A percentile compares a stretch with the other conserved stretches of the same genome.
Conservation (phyloP, 225 moss, liverwort and hornwort genomes). For the Polytrichum formosum region DNA sequence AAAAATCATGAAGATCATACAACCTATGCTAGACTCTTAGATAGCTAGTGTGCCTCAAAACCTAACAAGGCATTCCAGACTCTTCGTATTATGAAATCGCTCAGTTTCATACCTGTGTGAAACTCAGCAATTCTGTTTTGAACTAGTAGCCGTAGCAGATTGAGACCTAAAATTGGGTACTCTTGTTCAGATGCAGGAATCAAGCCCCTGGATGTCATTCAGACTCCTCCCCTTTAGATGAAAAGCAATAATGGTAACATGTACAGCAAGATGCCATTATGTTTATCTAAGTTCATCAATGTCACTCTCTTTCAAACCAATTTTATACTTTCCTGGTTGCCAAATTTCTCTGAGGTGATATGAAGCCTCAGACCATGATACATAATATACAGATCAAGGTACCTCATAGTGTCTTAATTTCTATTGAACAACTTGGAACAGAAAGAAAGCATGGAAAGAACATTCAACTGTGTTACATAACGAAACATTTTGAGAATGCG, state of each 20-base stretch:
- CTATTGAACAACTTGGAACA: too few relatives aligned
- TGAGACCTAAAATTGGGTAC: slow-evolving; percentile 63
- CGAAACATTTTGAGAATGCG: too few relatives aligned
- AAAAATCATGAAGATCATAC: too few relatives aligned
- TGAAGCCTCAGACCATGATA: too few relatives aligned
- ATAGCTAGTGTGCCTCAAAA: background rate
- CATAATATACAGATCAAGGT: too few relatives aligned
- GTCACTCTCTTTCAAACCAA: too few relatives aligned
- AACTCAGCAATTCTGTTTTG: slow-evolving; percentile 77
- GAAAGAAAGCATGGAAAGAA: too few relatives aligned
- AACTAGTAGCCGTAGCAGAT: slow-evolving; percentile 67
- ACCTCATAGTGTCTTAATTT: background rate
- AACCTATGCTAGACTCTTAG: too few relatives aligned
- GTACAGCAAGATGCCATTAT: too few relatives aligned
- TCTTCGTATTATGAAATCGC: background rate
- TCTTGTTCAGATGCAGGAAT: slow-evolving; percentile 60
- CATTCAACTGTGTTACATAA: too few relatives aligned
- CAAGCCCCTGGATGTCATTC: slow-evolving; percentile 40
- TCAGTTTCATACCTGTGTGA: slow-evolving; percentile 37
- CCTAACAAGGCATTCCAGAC: background rate
- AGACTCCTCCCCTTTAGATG: background rate
- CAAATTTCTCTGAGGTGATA: background rate
- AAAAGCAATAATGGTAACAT: too few relatives aligned
- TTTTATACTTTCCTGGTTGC: background rate
- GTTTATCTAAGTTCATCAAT: too few relatives aligned